phyloP scores from a whole-genome alignment of 495 filamentous ascomycete species.

The Neurospora cerealis region DNA sequence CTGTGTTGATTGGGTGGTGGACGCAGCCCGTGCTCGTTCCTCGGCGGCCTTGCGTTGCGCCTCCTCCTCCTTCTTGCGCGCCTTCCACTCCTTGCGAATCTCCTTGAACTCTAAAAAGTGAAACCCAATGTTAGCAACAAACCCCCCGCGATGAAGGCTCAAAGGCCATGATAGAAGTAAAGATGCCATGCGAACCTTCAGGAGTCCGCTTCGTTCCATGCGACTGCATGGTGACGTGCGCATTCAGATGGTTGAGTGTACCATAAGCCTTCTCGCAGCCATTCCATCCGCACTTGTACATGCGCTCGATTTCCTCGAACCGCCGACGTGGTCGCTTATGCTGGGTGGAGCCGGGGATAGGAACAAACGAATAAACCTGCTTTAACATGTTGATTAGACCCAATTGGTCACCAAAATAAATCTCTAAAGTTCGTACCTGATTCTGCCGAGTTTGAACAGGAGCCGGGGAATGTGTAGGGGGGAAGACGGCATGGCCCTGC shows the following conservation, averaged over 20 bases:
- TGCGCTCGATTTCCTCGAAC: conserved; percentile 98
- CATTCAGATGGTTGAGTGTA: conserved; percentile 91
- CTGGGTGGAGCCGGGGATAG: conserved; percentile 93
- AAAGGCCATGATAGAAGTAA: not conserved
- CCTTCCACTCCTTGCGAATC: conserved; percentile 98
- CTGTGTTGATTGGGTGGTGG: conserved; percentile 45
- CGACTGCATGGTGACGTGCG: conserved; percentile 96
- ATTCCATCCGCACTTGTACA: conserved; percentile 99
- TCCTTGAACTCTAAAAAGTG: conserved; percentile 83
- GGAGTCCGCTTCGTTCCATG: conserved; percentile 88
- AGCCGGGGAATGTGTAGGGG: conserved; percentile 45
- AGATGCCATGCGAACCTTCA: conserved; percentile 62
- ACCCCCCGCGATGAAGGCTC: not conserved
- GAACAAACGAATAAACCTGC: conserved; percentile 96
- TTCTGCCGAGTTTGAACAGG: conserved; percentile 50
- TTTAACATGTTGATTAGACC: not conserved
- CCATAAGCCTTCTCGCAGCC: conserved; percentile 98
- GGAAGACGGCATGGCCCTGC: conserved; percentile 36
- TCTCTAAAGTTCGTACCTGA: conserved; percentile 51
- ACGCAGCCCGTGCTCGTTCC: conserved; percentile 66
- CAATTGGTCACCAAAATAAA: not conserved
- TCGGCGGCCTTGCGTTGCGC: conserved; percentile 80
- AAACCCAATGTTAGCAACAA: conserved; percentile 23
- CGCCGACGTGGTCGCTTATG: conserved; percentile 91
- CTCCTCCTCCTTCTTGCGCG: conserved; percentile 98